These are phyloP conservation scores for Galium porrigens DNA, from an alignment of 305 asterid genomes.

Conservation along the genomic window DNA sequence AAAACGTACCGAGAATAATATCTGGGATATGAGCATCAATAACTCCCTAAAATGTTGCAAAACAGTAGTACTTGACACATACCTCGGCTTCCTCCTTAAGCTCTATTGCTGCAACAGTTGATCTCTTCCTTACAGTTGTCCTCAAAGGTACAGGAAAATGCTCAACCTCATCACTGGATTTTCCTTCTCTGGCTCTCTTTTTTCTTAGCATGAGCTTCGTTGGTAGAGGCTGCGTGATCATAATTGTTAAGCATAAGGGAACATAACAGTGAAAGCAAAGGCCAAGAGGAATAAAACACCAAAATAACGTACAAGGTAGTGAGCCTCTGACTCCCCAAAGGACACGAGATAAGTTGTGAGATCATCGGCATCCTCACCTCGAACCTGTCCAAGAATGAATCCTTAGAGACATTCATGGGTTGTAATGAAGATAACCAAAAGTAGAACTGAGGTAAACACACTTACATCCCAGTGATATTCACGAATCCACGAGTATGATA, in stretches of 20 bases:
- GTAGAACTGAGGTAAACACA: slow-evolving; percentile 13
- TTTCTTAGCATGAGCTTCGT: slow-evolving; percentile 72
- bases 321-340: slow-evolving; percentile 56
- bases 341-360: slow-evolving; percentile 63
- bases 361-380: slow-evolving; percentile 73
- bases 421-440: neutral
- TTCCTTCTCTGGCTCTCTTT: slow-evolving; percentile 80
- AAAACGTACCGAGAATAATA: slow-evolving; percentile 10
- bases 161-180: slow-evolving; percentile 61
- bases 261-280: neutral
- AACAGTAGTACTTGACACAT: slow-evolving; percentile 7
- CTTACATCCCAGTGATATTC: slow-evolving; percentile 91
- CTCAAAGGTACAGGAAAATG: slow-evolving; percentile 67
- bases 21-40: neutral
- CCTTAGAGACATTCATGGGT: neutral
- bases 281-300: neutral
- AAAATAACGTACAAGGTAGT: slow-evolving; percentile 40
- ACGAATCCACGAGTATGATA: slow-evolving; percentile 73
- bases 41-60: slow-evolving; percentile 10
- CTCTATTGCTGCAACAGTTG: slow-evolving; percentile 41
- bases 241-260: neutral
- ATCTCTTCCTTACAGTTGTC: slow-evolving; percentile 62
- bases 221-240: slow-evolving; percentile 57
- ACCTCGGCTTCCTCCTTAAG: slow-evolving; percentile 53
- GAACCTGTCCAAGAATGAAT: slow-evolving; percentile 38